These are phyloP conservation scores for Calonectria hawksworthii DNA, from an alignment of 2,329 filamentous ascomycete genomes.

Conservation along the genomic window DNA sequence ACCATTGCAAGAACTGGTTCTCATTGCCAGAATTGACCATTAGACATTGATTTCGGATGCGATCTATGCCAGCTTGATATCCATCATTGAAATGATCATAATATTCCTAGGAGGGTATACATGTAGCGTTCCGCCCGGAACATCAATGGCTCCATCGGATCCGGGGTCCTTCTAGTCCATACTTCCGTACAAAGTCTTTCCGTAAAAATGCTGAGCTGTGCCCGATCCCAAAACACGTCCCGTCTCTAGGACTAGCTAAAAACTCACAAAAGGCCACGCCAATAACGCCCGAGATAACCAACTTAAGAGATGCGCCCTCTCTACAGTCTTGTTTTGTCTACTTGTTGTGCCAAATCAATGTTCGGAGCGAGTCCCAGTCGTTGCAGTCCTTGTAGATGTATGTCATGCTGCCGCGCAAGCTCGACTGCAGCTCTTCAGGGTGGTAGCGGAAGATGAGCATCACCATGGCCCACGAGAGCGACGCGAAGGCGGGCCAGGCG, in stretches of 20 bases:
- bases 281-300: slow-evolving; percentile 28
- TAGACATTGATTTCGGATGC: not conserved
- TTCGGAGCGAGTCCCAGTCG: slow-evolving; percentile 88
- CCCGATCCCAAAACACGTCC: slow-evolving; percentile 18
- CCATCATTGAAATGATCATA: not conserved
- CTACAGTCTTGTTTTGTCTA: slow-evolving; percentile 50
- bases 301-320: slow-evolving; percentile 9
- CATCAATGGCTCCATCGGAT: slow-evolving; percentile 22
- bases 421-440: slow-evolving; percentile 91
- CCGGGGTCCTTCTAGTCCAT: slow-evolving; percentile 24
- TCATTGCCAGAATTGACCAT: not conserved
- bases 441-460: slow-evolving; percentile 97
- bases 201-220: slow-evolving; percentile 32
- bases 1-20: not conserved
- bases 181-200: slow-evolving; percentile 22
- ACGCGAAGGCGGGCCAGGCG: slow-evolving; percentile 94
- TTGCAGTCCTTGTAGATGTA: slow-evolving; percentile 96
- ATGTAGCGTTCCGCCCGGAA: not conserved
- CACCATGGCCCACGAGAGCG: slow-evolving; percentile 89
- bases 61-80: not conserved
- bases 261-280: slow-evolving; percentile 30
- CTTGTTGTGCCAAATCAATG: slow-evolving; percentile 88
- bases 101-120: slow-evolving; percentile 4
- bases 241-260: not conserved
- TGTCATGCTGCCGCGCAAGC: slow-evolving; percentile 93